Evolutionary conservation across 352 stramenopile species (phyloP).

Genomic region (Blastocystis sp.): DNA sequence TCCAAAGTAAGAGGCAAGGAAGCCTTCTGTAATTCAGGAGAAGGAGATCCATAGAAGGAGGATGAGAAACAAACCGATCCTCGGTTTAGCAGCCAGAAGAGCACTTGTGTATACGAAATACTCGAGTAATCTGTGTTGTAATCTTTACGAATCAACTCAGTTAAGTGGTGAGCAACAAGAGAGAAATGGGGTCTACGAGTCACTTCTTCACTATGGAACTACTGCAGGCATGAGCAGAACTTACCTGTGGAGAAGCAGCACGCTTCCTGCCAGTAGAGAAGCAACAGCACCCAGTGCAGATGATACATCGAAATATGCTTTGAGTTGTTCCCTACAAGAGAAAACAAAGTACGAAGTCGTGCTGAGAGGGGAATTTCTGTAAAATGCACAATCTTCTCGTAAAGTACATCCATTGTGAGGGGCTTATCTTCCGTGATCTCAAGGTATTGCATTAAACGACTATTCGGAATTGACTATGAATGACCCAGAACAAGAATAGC

Average conservation of each 20-base stretch:
- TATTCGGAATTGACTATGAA: neutral
- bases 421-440: neutral
- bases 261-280: conserved; percentile 4
- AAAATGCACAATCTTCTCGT: neutral
- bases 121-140: neutral
- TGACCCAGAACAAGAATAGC: neutral
- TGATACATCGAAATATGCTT: neutral
- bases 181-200: neutral
- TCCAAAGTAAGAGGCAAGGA: neutral
- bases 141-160: neutral
- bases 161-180: neutral
- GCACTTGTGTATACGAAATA: neutral
- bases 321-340: neutral
- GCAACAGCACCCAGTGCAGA: neutral
- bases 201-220: neutral
- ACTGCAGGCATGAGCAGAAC: neutral
- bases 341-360: neutral
- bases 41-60: neutral
- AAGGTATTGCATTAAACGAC: neutral
- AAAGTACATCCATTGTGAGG: neutral
- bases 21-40: neutral
- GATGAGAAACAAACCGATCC: neutral
- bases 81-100: conserved; percentile 42
- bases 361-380: neutral
- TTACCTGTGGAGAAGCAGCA: neutral